Percentiles rank a stretch among this genome's conserved stretches.
These are phyloP conservation scores for Talaromyces sp. DNA, from an alignment of 2,329 filamentous ascomycete genomes.

Conservation along the genomic window DNA sequence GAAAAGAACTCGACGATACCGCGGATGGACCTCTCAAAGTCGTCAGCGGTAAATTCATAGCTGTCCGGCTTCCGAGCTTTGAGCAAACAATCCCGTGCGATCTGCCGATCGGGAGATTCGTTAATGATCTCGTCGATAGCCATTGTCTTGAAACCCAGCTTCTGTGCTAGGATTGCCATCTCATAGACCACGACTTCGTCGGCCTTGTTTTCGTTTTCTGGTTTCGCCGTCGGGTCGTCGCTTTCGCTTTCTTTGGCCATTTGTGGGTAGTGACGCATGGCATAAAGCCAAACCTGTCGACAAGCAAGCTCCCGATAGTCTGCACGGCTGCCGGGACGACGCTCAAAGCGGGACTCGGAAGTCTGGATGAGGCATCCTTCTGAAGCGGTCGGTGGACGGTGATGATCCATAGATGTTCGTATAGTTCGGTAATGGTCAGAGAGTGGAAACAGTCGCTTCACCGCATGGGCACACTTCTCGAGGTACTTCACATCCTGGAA, in stretches of 20 bases:
- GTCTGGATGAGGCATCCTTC: background rate
- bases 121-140: background rate
- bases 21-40: background rate
- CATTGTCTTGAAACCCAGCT: background rate
- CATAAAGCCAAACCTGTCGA: slow-evolving; percentile 25
- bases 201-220: background rate
- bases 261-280: slow-evolving; percentile 24
- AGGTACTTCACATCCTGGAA: background rate
- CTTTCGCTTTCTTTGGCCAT: background rate
- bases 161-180: background rate
- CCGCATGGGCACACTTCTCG: background rate
- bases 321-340: background rate
- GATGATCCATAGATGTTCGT: background rate
- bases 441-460: background rate
- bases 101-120: background rate
- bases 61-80: background rate
- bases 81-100: background rate
- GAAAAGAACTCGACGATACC: background rate
- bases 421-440: background rate
- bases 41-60: background rate
- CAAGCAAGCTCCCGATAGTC: slow-evolving; percentile 14
- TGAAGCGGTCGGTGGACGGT: background rate
- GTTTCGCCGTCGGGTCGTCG: background rate
- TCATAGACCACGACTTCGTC: background rate
- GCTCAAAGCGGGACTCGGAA: background rate